phyloP scores from a whole-genome alignment of 345 rosid species.

The Bruguiera parviflora region DNA sequence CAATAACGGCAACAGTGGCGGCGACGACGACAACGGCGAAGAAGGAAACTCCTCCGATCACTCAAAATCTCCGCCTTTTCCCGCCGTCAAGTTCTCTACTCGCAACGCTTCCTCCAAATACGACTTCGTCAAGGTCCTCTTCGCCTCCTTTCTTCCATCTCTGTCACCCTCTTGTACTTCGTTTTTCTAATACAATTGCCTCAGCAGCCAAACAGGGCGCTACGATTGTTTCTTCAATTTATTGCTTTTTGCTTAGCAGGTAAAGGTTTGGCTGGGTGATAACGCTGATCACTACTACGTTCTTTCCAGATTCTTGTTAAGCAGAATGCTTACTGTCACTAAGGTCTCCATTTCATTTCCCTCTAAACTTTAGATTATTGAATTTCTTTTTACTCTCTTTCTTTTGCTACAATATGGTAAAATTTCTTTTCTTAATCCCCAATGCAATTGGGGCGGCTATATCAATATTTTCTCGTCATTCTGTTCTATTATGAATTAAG shows the following conservation, averaged over 20 bases:
- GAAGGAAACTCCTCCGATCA: slow-evolving; percentile 1
- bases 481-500: neutral
- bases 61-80: slow-evolving; percentile 30
- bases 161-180: neutral
- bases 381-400: slow-evolving; percentile 21
- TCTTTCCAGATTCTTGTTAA: slow-evolving; percentile 83
- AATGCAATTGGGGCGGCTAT: no score
- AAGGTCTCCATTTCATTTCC: slow-evolving; percentile 45
- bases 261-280: slow-evolving; percentile 96
- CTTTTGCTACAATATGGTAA: neutral
- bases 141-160: neutral
- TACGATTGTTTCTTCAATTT: neutral
- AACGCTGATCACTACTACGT: slow-evolving; percentile 95
- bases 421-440: no score
- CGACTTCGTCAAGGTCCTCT: slow-evolving; percentile 69
- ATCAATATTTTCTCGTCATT: neutral
- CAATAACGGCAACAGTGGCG: slow-evolving; percentile 16
- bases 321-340: slow-evolving; percentile 95
- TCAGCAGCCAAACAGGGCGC: neutral
- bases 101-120: slow-evolving; percentile 79
- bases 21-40: slow-evolving; percentile 25
- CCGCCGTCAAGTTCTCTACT: slow-evolving; percentile 47
- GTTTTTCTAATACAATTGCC: neutral
- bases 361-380: neutral
- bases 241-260: slow-evolving; percentile 36